Evolutionary conservation across 2,329 filamentous ascomycete genomes (phyloP), one percentile per base, ranked within the genome.

Genomic region (Cadophora luteo-olivacea): DNA sequence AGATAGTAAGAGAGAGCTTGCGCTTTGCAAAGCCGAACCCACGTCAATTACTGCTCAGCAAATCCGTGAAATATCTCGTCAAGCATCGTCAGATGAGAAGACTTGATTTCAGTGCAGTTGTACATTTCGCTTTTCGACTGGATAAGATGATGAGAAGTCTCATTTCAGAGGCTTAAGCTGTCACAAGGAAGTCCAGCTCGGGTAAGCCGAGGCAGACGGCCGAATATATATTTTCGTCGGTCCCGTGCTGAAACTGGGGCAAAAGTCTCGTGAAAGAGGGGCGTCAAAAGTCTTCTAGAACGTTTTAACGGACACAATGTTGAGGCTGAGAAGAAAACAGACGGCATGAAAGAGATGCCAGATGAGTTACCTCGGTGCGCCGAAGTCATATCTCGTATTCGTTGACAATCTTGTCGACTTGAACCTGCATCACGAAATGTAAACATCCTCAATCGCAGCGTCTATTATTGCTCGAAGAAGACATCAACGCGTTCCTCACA

Each of bases 221-320:
- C 29, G 9, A 38, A 24, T 41, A 22, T 60, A 41, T 60, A 24
- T 60, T 60, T 60, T 45, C 16, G 24, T 33, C n/a, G n/a, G n/a
- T 32, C 22, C n/a, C 36, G 55, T 38, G 22, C 33, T 36, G 33
- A 60, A 60, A 60, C 11, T 25, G 36, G 12, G 55, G 32, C 19
- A 19, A 22, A 29, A 61, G 4, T 32, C 41, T 61, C 58, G 38
- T 61, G 58, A 61, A 45, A 22, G 41, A 61, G 58, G 58, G 58
- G 38, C 58, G 12, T 14, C 9, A 48, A 61, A 25, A 22, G 32
- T 38, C 58, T 61, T 61, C 36, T 8, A 48, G 58, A 48, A 61
- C 58, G 19, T 45, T n/a, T n/a, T 22, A 2, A 32, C n/a, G 3
- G 22, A 48, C 32, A 58, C 5, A 6, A 4, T 33, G 19, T 3